These are phyloP conservation scores for Saccharomyces mikatae DNA, from an alignment of 805 yeast genomes.

Conservation along the genomic window DNA sequence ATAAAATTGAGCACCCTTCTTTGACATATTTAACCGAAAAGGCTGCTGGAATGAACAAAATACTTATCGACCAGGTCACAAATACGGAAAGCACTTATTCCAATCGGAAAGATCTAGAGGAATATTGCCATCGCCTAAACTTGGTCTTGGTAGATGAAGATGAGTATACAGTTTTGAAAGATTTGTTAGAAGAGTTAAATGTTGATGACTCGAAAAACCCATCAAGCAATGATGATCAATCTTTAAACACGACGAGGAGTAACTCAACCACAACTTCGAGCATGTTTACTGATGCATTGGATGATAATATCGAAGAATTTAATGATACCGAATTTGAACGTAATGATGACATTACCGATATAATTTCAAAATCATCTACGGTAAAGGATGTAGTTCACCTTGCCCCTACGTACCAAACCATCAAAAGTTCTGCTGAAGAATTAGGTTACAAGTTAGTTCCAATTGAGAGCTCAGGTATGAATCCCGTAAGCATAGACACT, in stretches of 20 bases:
- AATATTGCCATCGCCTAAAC: neutral
- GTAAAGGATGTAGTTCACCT: neutral
- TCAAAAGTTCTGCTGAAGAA: constrained; percentile 7
- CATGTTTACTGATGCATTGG: neutral
- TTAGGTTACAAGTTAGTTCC: constrained; percentile 14
- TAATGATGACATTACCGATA: neutral
- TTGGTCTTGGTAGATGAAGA: neutral
- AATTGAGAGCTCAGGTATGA: neutral
- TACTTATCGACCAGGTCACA: neutral
- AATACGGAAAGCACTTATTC: neutral
- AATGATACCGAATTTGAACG: constrained; percentile 1
- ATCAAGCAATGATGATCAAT: constrained; percentile 7
- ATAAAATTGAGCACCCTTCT: constrained; percentile 7
- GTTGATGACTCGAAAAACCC: neutral
- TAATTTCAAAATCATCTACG: constrained; percentile 8
- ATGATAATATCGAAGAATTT: neutral
- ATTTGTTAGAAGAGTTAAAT: neutral
- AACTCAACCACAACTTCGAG: neutral
- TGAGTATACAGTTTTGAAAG: constrained; percentile 2
- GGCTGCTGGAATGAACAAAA: neutral
- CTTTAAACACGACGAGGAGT: constrained; percentile 6
- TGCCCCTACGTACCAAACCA: constrained; percentile 3
- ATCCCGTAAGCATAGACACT: neutral
- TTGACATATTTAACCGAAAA: constrained; percentile 3
- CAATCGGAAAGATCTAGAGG: neutral